Conservation (phyloP, 352 stramenopile genomes). For the Aphanomyces euteiches region DNA sequence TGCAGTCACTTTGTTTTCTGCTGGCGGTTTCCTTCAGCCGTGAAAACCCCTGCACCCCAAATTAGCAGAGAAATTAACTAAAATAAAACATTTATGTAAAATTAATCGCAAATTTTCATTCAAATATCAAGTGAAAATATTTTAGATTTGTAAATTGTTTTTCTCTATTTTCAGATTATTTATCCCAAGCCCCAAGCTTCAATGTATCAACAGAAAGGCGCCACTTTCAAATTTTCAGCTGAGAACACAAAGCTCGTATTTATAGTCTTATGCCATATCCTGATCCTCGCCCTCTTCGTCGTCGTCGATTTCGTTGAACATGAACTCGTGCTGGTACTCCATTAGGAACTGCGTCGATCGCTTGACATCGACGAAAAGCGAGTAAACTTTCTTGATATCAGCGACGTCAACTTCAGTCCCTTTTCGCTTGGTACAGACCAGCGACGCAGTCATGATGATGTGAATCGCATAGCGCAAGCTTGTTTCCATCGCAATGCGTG, state of each 20-base stretch:
- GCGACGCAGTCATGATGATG: slow-evolving; percentile 98
- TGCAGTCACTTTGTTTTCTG: too few species aligned
- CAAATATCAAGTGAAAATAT: too few species aligned
- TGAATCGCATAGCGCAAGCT: slow-evolving; percentile 99
- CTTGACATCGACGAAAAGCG: slow-evolving; percentile 98
- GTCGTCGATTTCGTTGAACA: slow-evolving; percentile 95
- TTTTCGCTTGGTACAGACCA: slow-evolving; percentile 93
- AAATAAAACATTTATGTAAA: too few species aligned
- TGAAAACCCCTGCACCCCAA: too few species aligned
- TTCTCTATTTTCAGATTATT: too few species aligned
- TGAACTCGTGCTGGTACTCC: slow-evolving; percentile 99
- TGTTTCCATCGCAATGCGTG: slow-evolving; percentile 97
- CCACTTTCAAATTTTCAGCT: too few species aligned
- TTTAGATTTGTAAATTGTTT: too few species aligned
- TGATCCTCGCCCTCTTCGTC: slow-evolving; percentile 41
- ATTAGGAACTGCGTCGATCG: slow-evolving; percentile 98
- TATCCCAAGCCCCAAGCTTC: too few species aligned
- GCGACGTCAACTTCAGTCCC: slow-evolving; percentile 83
- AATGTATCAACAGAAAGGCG: too few species aligned
- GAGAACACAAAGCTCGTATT: background rate
- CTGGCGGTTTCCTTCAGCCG: too few species aligned
- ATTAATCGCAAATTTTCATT: too few species aligned
- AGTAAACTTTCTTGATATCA: slow-evolving; percentile 95
- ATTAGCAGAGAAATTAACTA: too few species aligned
- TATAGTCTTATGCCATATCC: slow-evolving; percentile 17